Conservation (phyloP, 2,329 filamentous ascomycete genomes). For the Cryphonectria parasitica region DNA sequence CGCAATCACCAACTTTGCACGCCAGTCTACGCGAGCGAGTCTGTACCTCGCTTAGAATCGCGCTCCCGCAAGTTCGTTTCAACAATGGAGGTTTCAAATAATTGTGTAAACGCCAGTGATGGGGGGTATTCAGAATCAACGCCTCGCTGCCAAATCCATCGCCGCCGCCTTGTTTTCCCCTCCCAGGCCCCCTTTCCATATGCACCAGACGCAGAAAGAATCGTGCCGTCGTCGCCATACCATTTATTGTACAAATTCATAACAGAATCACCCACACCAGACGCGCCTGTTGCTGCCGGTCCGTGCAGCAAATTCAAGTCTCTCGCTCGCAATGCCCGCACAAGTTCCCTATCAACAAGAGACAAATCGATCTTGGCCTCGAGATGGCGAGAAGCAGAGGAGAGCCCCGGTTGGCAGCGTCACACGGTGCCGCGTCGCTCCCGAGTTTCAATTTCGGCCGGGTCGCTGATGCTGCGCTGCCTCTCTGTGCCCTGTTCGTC, state of each 20-base stretch:
- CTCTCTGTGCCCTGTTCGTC: constrained; percentile 60
- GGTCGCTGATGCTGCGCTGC: constrained; percentile 55
- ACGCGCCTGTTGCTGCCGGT: neutral
- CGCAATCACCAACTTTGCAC: neutral
- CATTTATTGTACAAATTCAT: constrained; percentile 27
- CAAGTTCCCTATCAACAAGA: neutral
- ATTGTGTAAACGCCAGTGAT: constrained; percentile 20
- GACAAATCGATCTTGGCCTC: neutral
- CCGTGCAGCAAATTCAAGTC: neutral
- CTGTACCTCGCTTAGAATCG: neutral
- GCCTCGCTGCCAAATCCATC: constrained; percentile 19
- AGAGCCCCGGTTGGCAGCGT: neutral
- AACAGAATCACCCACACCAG: constrained; percentile 4
- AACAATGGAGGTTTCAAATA: neutral
- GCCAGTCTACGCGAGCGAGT: neutral
- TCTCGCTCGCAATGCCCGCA: neutral
- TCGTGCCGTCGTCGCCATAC: constrained; percentile 15
- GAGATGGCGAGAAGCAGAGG: neutral
- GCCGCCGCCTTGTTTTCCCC: neutral
- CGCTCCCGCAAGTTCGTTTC: neutral
- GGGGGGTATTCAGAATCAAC: constrained; percentile 29
- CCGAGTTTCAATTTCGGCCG: constrained; percentile 37
- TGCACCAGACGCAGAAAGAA: constrained; percentile 29
- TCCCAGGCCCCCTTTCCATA: constrained; percentile 23
- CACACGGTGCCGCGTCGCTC: constrained; percentile 22